A percentile compares a stretch with the other conserved stretches of the same genome.
Evolutionary conservation across 495 filamentous ascomycete genomes (phyloP).

Genomic region (Collariella sp.): DNA sequence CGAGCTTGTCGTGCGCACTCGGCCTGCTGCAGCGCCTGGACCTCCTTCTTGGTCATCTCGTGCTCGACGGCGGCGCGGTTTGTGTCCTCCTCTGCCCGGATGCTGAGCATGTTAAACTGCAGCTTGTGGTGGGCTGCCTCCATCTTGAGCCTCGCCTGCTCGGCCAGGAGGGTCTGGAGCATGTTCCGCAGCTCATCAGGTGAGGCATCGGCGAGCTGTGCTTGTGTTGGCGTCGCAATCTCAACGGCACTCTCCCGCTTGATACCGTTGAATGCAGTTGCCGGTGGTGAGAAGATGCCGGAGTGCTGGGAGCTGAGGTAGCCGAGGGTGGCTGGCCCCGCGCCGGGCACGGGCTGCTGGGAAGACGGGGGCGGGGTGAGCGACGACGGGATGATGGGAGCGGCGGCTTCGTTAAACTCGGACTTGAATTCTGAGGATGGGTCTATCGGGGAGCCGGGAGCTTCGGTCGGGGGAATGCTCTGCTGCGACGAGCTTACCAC

Average conservation of each 20-base stretch:
- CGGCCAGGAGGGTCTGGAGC: conserved; percentile 44
- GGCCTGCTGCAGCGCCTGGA: conserved; percentile 69
- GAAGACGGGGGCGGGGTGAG: conserved; percentile 72
- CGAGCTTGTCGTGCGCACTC: conserved; percentile 43
- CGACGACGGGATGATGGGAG: conserved; percentile 39
- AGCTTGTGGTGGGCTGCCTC: conserved; percentile 85
- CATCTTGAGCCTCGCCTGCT: conserved; percentile 60
- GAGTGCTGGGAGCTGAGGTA: conserved; percentile 38
- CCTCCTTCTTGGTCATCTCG: conserved; percentile 82
- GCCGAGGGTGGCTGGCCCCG: conserved; percentile 27
- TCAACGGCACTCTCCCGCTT: conserved; percentile 46
- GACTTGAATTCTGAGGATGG: conserved; percentile 30
- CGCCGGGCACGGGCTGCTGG: conserved; percentile 42
- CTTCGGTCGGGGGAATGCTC: conserved; percentile 39
- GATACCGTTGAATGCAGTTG: conserved; percentile 42
- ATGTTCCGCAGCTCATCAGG: conserved; percentile 49
- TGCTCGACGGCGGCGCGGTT: conserved; percentile 89
- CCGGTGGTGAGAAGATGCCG: conserved; percentile 48
- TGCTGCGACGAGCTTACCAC: conserved; percentile 30
- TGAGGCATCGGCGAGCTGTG: conserved; percentile 56
- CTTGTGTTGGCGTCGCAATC: conserved; percentile 48
- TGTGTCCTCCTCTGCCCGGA: conserved; percentile 77
- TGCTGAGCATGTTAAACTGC: conserved; percentile 76
- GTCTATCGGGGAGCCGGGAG: conserved; percentile 33
- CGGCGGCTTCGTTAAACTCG: conserved; percentile 34